Conservation (phyloP, 306 rosid species). For the Lathyrus oleraceus region DNA sequence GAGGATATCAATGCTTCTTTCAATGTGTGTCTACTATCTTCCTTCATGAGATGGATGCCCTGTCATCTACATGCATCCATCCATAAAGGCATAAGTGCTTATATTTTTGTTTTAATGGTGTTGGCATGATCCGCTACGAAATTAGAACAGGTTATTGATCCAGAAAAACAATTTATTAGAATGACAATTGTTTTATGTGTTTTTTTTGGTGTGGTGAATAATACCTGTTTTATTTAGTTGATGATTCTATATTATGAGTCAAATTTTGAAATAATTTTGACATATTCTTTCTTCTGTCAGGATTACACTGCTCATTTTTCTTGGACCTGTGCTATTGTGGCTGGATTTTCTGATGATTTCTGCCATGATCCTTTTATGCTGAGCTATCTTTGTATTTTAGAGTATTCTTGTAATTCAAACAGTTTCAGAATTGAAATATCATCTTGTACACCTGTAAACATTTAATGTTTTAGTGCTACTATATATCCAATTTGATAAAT, state of each 20-base stretch:
- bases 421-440: constrained; percentile 42
- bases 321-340: constrained; percentile 42
- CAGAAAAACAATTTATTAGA: constrained; percentile 12
- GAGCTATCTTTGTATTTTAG: constrained; percentile 48
- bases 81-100: no score
- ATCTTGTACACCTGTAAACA: constrained; percentile 50
- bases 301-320: constrained; percentile 36
- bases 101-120: background rate
- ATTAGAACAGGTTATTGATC: constrained; percentile 16
- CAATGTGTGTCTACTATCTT: background rate
- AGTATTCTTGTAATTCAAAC: constrained; percentile 48
- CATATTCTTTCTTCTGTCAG: constrained; percentile 35
- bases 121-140: background rate
- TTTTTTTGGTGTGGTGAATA: background rate
- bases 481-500: constrained; percentile 37
- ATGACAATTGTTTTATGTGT: background rate
- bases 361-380: constrained; percentile 32
- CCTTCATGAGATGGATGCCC: background rate
- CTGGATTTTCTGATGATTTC: constrained; percentile 39
- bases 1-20: background rate
- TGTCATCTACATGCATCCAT: no score
- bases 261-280: constrained; percentile 27
- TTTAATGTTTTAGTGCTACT: constrained; percentile 31
- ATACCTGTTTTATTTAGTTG: constrained; percentile 6
- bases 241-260: constrained; percentile 1